Base-by-base conservation (phyloP, 192 early-diverging fungal genomes). In the Chytriomyces sp. region DNA sequence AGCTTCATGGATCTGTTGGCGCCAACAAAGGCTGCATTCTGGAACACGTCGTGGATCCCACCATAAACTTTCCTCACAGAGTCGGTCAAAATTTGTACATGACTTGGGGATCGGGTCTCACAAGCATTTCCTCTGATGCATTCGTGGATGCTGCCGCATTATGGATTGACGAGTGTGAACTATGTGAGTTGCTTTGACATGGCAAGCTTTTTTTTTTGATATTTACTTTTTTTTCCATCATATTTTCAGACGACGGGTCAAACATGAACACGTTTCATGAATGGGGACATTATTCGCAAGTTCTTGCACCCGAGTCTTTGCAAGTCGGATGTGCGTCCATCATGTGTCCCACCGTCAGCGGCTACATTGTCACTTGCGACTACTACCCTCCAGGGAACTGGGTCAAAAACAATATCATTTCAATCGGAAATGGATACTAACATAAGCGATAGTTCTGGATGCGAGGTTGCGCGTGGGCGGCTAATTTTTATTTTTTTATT, bases 261-360 rank as follows among this genome's bases (percentile, higher is more conserved):
- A 59, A 71, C 16, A 26, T 71, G 69, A 43, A 0, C 47, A 71
- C 69, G 20, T 71, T 71, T 60, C n/a, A 8, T 10, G 9, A 23
- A 20, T 71, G 69, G 69, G 69, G 69, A 10, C 69, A 71, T 60
- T 71, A 71, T 71, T 71, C 69, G 10, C 69, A 71, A 35, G 69
- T 71, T 26, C 8, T 71, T 16, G 69, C 69, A 16, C 69, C 69
- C 50, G 49, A 57, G 43, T 59, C 69, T 0, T 24, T 53, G 9
- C 23, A 57, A 35, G 43, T 71, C n/a, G 69, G 69, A 24, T 71
- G 69, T 35, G 47, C 69, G 10, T 16, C 9, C 8, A 7, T 60
- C 7, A 35, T n/a, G 10, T 71, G 69, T 35, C 9, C 50, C 0
- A 59, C 13, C 1, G 26, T 9, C 13, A 48, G 43, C 9, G 69